Evolutionary conservation across 352 stramenopile genomes (phyloP).

Genomic region (Pythium coloratum): DNA sequence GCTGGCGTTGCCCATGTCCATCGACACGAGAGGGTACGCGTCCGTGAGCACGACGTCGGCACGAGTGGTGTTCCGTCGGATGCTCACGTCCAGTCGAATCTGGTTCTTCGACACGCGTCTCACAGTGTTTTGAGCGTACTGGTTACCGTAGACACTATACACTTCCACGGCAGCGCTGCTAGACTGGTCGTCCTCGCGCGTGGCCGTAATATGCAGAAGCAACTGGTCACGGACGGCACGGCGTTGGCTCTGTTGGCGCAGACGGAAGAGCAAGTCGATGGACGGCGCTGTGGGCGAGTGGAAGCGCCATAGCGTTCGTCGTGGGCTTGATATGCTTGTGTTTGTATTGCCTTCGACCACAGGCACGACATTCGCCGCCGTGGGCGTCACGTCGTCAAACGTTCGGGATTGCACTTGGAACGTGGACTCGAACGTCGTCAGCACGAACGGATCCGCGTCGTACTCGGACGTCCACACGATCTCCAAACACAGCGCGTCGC

Average conservation of each 20-base stretch:
- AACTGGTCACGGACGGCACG: conserved; percentile 31
- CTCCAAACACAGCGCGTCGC: conserved; percentile 28
- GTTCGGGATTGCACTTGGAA: conserved; percentile 17
- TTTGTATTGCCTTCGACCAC: conserved; percentile 18
- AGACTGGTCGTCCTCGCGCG: conserved; percentile 4
- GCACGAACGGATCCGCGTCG: conserved; percentile 34
- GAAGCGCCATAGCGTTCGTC: conserved; percentile 34
- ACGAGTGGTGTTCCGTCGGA: conserved; percentile 20
- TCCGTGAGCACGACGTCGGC: conserved; percentile 25
- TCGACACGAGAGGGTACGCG: conserved; percentile 27
- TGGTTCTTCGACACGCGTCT: conserved; percentile 12
- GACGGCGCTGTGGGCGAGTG: background rate
- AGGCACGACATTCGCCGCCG: conserved; percentile 13
- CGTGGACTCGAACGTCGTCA: conserved; percentile 28
- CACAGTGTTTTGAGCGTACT: conserved; percentile 20
- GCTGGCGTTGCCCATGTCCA: background rate
- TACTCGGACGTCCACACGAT: conserved; percentile 33
- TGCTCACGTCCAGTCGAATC: conserved; percentile 27
- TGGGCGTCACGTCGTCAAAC: conserved; percentile 18
- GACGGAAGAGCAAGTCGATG: conserved; percentile 34
- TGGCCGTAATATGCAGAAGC: conserved; percentile 29
- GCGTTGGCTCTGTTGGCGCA: conserved; percentile 38
- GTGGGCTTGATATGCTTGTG: background rate
- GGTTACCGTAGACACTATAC: conserved; percentile 37
- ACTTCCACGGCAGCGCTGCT: conserved; percentile 23